Conservation (phyloP, 768 basidiomycete genomes). For the Serendipita sp. region DNA sequence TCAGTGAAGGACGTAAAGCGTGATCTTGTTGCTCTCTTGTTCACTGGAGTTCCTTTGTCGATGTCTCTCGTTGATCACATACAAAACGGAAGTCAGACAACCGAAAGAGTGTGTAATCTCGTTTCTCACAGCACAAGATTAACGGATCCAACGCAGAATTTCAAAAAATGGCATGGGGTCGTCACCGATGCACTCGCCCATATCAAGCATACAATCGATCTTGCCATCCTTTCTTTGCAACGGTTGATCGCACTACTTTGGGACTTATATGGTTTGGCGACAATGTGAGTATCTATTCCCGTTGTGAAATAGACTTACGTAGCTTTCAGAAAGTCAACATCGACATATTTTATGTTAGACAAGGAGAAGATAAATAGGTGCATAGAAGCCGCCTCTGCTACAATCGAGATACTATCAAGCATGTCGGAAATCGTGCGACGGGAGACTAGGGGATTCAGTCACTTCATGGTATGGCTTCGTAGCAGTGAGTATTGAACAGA, state of each 20-base stretch:
- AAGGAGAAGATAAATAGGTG: neutral
- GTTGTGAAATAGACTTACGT: neutral
- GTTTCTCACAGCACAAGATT: neutral
- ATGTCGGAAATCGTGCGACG: neutral
- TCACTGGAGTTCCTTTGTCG: neutral
- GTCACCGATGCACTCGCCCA: neutral
- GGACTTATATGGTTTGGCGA: neutral
- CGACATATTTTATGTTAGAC: neutral
- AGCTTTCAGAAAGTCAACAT: neutral
- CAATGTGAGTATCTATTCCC: neutral
- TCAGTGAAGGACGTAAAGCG: neutral
- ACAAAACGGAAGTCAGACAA: neutral
- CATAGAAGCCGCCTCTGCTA: neutral
- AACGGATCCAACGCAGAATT: neutral
- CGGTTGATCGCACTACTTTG: neutral
- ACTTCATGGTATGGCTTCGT: constrained; percentile 2
- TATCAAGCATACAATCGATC: neutral
- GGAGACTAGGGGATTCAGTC: neutral
- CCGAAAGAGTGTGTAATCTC: neutral
- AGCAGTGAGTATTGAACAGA: neutral
- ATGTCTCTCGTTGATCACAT: neutral
- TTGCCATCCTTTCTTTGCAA: neutral
- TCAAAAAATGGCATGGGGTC: neutral
- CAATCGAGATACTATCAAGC: neutral
- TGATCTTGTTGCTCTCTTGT: neutral